Evolutionary conservation across 805 yeast genomes (phyloP).

Genomic region (Zygoascus flipseniorum): DNA sequence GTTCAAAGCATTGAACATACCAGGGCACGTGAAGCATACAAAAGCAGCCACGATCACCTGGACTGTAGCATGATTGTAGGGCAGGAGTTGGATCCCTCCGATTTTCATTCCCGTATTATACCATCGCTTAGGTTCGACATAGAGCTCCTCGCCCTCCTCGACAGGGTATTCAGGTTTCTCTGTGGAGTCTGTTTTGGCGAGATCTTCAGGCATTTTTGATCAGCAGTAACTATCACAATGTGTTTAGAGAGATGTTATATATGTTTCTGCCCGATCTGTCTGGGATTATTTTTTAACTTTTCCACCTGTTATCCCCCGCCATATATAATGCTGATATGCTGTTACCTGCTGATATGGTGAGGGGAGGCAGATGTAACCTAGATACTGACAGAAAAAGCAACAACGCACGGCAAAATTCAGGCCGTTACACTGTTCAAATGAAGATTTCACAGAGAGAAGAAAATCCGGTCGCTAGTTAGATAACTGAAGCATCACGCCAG

Average conservation of each 20-base stretch:
- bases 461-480: too few relatives aligned
- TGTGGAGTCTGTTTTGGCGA: background rate
- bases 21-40: conserved; percentile 43
- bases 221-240: background rate
- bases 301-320: background rate
- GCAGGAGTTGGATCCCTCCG: conserved; percentile 25
- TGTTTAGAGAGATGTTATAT: background rate
- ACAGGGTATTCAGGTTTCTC: background rate
- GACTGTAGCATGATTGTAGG: conserved; percentile 32
- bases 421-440: background rate
- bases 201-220: background rate
- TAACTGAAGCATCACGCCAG: too few relatives aligned
- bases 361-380: background rate
- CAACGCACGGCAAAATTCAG: background rate
- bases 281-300: background rate
- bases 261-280: background rate
- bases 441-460: too few relatives aligned
- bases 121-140: conserved; percentile 12
- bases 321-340: background rate
- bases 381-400: background rate
- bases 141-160: background rate
- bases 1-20: conserved; percentile 43
- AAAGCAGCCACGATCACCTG: conserved; percentile 41
- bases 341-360: background rate
- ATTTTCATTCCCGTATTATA: conserved; percentile 18